Evolutionary conservation across 2,329 filamentous ascomycete genomes (phyloP), one percentile per base, ranked within the genome.

Genomic region (Penicillium concentricum): DNA sequence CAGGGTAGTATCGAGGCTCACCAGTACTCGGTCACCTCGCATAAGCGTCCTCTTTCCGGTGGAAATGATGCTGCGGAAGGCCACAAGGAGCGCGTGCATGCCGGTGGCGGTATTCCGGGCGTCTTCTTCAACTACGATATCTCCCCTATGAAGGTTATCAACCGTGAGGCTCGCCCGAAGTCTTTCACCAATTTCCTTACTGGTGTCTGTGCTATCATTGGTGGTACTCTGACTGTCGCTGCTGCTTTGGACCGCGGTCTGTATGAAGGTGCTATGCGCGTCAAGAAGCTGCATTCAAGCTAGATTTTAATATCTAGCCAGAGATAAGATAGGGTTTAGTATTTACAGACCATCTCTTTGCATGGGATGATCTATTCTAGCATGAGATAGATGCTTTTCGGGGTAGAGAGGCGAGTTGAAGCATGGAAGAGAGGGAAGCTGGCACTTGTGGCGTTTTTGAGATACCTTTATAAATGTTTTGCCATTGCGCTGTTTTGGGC

Each of bases 41-140:
- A 99, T 78, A 94, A 94, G 82, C 85, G 94, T 65, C 96, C 90
- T 67, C 78, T 99, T 58, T 77, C 81, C 22, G 94, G 94, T 51
- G 94, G 94, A 6, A 87, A 89, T 62, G 95, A 96, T 70, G 83
- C 87, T 10, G 85, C 89, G 10, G 92, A 96, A 69, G 93, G 92
- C 16, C 94, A 99, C 74, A 88, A 92, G 71, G 93, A 97, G 81
- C 87, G 93, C 38, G 78, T 95, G 62, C 94, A 99, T 74, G 91
- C 93, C 3, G 81, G 87, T 52, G 92, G 92, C 59, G 94, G 94
- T 63, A 97, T 99, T 68, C 94, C 94, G 0, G 94, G 94, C 42
- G 92, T 99, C 15, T 99, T 99, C 81, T 97, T 99, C 80, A 96
- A 92, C 64, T 99, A 99, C 68, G 94, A 99, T 69, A 99, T 99